Base-by-base conservation (phyloP, 2,329 filamentous ascomycete species). In the Colletotrichum neosansevieriae region DNA sequence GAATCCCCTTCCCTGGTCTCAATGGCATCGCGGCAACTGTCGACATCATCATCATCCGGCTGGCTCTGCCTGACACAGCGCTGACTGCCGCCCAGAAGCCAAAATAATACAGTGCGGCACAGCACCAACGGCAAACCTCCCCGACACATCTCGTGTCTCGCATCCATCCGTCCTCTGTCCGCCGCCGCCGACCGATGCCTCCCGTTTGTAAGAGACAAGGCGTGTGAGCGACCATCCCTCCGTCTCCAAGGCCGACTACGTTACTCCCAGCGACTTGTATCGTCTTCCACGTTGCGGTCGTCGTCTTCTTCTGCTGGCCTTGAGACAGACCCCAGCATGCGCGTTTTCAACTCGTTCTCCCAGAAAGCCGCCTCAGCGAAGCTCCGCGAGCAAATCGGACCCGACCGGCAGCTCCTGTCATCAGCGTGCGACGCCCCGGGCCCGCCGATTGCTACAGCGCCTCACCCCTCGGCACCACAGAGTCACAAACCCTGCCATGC, bases 91-190 rank as follows among this genome's bases (percentile, higher is more conserved):
- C 49, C 34, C 10, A 32, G 40, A 60, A 60, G 45, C 47, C 61
- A 60, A 63, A 50, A 32, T 9, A n/a, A 54, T 60, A 69, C 61
- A 56, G 47, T 60, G 49, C 29, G 17, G 34, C 54, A 60, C 66
- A 59, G 61, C 54, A 44, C 19, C 12, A 29, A 12, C 42, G 44
- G 58, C 12, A 42, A 24, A 12, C 38, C 40, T 60, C 61, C 54
- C 66, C 66, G 66, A 69, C 24, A 69, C 66, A 42, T 29, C 54
- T 66, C 36, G 54, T 56, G 66, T 69, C 61, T 69, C 66, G 66
- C 66, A 59, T 66, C 66, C 66, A 32, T 65, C 66, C 61, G 61
- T 65, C 61, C 54, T 65, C 54, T 65, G 53, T 61, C 56, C 34
- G 24, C 62, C 62, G 53, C 38, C 53, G 59, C 60, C 60, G 53